Base-by-base conservation (phyloP, 2,329 filamentous ascomycete species). In the Xylariaceae sp. region DNA sequence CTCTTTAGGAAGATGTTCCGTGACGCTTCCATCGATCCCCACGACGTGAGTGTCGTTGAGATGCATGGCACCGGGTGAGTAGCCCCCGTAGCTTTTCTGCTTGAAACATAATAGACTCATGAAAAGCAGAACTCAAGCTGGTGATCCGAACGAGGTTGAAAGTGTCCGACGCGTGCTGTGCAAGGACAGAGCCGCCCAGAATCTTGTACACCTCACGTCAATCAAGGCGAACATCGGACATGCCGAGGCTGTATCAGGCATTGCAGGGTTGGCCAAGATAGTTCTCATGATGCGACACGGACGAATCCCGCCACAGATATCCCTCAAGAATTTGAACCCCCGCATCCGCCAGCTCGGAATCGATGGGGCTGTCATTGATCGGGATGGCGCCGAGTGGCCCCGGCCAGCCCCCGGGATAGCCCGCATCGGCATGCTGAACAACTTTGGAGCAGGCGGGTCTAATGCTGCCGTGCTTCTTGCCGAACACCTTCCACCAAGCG, bases 11-110 rank as follows among this genome's bases (percentile, higher is more conserved):
- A 79, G 51, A 76, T 87, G 6, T 76, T 86, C 2, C 76, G 77
- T 37, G 79, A 83, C 43, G 79, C 81, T 43, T 79, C 80, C 54
- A 73, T 85, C 29, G 79, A 84, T 61, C 81, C 84, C 2, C 77
- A 82, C 57, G 81, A 84, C 52, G 79, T 89, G 57, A 79, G 77
- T 65, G 86, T 85, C 61, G 81, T 88, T 10, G 85, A 88, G 67
- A 85, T 87, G 75, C 85, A 88, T 67, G 85, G 85, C 14, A 88
- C 85, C 40, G 86, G 85, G 48, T 88, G 85, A 2, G 84, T 87
- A 63, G 85, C 83, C 46, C 23, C 23, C 23, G 9, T 9, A 26
- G 23, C 23, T 26, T 26, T n/a, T 26, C 23, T 26, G 56, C 20
- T 20, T 63, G 7, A 18, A n/a, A 20, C 4, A 26, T 9, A 26